These are phyloP conservation scores for Paecilomyces dactylethromorphus DNA, from an alignment of 2,329 filamentous ascomycete species.

Conservation along the genomic window DNA sequence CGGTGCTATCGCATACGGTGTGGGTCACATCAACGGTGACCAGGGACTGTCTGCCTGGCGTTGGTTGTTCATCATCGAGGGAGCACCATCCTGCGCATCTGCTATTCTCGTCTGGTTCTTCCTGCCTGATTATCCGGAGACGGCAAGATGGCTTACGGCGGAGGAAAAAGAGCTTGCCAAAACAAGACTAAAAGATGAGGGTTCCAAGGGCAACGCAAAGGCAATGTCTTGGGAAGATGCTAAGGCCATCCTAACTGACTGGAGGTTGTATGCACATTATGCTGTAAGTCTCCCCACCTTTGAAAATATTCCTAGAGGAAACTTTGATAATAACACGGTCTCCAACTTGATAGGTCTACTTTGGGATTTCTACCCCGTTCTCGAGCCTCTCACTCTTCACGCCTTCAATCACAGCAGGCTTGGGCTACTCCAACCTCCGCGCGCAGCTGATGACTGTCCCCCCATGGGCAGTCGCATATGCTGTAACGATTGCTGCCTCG, in stretches of 20 bases:
- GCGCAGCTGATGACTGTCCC: conserved; percentile 63
- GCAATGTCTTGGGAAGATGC: conserved; percentile 12
- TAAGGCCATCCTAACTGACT: conserved; percentile 9
- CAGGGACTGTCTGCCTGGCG: conserved; percentile 17
- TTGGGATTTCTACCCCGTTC: conserved; percentile 50
- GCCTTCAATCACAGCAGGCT: conserved; percentile 57
- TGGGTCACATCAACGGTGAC: conserved; percentile 33
- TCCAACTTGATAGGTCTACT: conserved; percentile 36
- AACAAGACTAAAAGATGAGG: conserved; percentile 8
- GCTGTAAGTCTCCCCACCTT: conserved; percentile 27
- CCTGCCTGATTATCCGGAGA: conserved; percentile 29
- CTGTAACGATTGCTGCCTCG: conserved; percentile 44
- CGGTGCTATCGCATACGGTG: conserved; percentile 49
- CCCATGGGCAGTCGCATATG: conserved; percentile 56
- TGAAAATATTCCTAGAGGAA: too few species aligned
- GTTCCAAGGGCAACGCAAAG: conserved; percentile 7
- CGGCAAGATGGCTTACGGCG: conserved; percentile 16
- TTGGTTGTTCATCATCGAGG: conserved; percentile 15
- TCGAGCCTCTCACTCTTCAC: conserved; percentile 55
- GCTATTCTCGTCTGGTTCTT: conserved; percentile 20
- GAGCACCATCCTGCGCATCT: conserved; percentile 10
- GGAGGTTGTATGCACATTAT: conserved; percentile 34
- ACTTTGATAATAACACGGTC: neutral
- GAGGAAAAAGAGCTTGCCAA: conserved; percentile 16
- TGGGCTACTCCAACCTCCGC: conserved; percentile 49